Base-by-base conservation (phyloP, 352 stramenopile genomes). In the Phytopythium litorale region DNA sequence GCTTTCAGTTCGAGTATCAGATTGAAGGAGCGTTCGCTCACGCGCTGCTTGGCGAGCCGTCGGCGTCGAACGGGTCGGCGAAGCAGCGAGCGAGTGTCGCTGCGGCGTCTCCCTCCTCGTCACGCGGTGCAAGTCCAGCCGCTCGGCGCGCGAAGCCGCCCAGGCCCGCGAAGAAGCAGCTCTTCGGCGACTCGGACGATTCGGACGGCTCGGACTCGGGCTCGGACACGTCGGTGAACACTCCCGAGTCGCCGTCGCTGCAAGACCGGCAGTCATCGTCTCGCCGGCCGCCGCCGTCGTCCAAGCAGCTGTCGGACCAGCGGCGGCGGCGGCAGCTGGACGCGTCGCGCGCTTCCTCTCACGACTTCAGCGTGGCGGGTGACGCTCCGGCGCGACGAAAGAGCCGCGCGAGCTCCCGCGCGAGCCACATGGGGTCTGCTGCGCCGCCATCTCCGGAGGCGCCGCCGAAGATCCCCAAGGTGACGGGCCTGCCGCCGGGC, bases 1-100 rank as follows among this genome's bases (percentile, higher is more conserved):
- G 71, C 1, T 93, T 94, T 56, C 58, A 82, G 23, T 84, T 85
- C 52, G 80, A 91, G 54, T 93, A 82, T 38, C 65, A 75, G 13
- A 78, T 93, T 38, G 70, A 76, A 23, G 79, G 75, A 30, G 58
- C 60, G 0, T 89, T 88, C 62, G 65, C 76, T 7, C 66, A 60
- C 21, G 62, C 58, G 12, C 56, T 82, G 38, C 58, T 23, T 56
- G 54, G 53, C 8, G 54, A 64, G 2, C 37, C 42, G 28, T 37
- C 30, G 16, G 50, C 18, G 21, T 21, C 30, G 19, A 63, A 56
- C 48, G 43, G 54, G 7, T 23, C 62, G 64, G 59, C 71, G 53
- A 19, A 66, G 62, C 63, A 75, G 66, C 32, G 25, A 32, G 25
- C 16, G 35, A 51, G 30, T 8, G 56, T n/a, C 21, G 42, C 13